A percentile compares a stretch with the other conserved stretches of the same genome.
Conservation (phyloP, 2,329 filamentous ascomycete species). For the Trichoderma endophyticum region DNA sequence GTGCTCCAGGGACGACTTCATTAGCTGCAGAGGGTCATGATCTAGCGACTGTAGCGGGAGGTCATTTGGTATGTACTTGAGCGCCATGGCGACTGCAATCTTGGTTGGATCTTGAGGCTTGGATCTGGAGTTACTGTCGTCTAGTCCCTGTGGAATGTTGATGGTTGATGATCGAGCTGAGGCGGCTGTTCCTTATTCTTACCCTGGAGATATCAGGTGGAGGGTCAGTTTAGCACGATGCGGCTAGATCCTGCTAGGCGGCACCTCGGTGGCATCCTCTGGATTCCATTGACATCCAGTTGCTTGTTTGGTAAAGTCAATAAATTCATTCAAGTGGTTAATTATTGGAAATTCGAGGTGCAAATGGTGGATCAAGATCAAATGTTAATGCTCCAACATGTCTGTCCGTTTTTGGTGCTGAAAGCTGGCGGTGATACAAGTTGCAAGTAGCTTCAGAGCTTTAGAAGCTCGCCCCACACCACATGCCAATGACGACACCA, state of each 20-base stretch:
- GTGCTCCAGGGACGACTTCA: constrained; percentile 36
- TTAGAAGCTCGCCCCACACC: not conserved
- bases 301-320: not conserved
- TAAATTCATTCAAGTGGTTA: not conserved
- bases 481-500: constrained; percentile 16
- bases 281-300: not conserved
- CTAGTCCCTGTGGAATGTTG: not conserved
- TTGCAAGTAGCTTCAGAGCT: not conserved
- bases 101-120: not conserved
- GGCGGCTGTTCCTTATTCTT: not conserved
- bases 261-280: not conserved
- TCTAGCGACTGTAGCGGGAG: constrained; percentile 30
- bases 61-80: constrained; percentile 35
- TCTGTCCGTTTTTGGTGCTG: not conserved
- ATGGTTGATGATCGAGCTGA: not conserved
- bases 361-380: not conserved
- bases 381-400: not conserved
- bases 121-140: not conserved
- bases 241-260: not conserved
- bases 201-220: not conserved
- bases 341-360: not conserved
- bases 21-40: constrained; percentile 29
- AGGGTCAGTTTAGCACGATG: not conserved
- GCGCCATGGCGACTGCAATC: constrained; percentile 23
- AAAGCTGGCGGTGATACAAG: not conserved